phyloP scores from a whole-genome alignment of 495 filamentous ascomycete genomes.

The Parathielavia appendiculata region DNA sequence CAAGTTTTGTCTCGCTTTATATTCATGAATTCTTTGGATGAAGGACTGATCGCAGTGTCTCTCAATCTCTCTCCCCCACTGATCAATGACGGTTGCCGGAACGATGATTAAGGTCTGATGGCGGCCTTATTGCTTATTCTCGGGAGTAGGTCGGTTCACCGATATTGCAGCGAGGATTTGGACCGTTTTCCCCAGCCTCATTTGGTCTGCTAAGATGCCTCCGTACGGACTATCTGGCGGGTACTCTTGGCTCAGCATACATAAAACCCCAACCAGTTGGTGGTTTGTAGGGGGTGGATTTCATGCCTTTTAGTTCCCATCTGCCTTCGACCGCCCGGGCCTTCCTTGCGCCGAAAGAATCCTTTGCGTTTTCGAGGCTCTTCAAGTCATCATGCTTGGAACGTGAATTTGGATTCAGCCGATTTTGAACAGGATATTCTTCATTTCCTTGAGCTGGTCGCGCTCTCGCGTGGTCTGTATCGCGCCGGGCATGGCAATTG shows the following conservation, averaged over 20 bases:
- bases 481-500: background rate
- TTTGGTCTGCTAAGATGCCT: constrained; percentile 1
- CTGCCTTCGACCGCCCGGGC: background rate
- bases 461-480: background rate
- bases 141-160: background rate
- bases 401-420: background rate
- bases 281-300: background rate
- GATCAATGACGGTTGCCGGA: background rate
- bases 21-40: background rate
- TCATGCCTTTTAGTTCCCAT: constrained; percentile 1
- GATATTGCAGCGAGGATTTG: constrained; percentile 3
- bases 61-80: background rate
- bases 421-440: background rate
- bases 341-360: background rate
- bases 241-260: constrained; percentile 4
- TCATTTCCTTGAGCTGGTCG: constrained; percentile 1
- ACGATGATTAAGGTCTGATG: constrained; percentile 6
- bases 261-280: background rate
- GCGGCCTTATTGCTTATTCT: background rate
- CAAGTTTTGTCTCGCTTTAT: background rate
- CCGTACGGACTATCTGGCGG: background rate
- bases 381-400: background rate
- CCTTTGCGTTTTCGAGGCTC: background rate
- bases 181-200: constrained; percentile 9
- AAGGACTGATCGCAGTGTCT: constrained; percentile 5